A percentile compares a stretch with the other conserved stretches of the same genome.
Evolutionary conservation across 495 filamentous ascomycete species (phyloP).

Genomic region (Halenospora varia): DNA sequence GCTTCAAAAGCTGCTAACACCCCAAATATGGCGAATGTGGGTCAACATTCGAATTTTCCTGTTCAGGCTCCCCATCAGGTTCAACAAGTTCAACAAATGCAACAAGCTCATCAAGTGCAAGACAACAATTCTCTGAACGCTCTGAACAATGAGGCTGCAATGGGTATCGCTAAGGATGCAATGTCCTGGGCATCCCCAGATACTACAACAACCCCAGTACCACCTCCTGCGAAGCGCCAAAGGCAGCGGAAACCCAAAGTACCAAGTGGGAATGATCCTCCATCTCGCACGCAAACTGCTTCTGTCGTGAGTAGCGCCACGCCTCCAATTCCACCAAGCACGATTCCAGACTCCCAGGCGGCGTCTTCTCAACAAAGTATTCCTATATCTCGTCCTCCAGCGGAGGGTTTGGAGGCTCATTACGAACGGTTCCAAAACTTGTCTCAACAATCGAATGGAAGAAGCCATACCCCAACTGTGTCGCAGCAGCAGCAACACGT

Average conservation of each 20-base stretch:
- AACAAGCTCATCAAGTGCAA: background rate
- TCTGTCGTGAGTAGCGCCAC: conserved; percentile 21
- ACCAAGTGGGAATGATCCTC: conserved; percentile 13
- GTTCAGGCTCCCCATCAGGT: background rate
- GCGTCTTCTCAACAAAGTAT: conserved; percentile 21
- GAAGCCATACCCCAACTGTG: conserved; percentile 17
- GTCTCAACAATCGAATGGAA: conserved; percentile 20
- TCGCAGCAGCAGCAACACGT: conserved; percentile 17
- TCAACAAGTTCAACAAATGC: background rate
- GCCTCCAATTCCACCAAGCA: conserved; percentile 18
- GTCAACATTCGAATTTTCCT: background rate
- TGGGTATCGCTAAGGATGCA: conserved; percentile 11
- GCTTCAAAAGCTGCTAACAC: background rate
- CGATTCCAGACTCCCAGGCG: conserved; percentile 20
- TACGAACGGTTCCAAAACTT: conserved; percentile 36
- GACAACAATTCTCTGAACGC: background rate
- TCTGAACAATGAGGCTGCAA: conserved; percentile 1
- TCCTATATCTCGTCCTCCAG: conserved; percentile 20
- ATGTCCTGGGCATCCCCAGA: conserved; percentile 19
- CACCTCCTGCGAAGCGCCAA: conserved; percentile 15
- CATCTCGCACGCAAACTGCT: conserved; percentile 18
- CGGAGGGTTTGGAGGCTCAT: conserved; percentile 38
- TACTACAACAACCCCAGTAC: conserved; percentile 15
- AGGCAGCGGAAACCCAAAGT: conserved; percentile 25
- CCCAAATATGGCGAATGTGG: background rate